Evolutionary conservation across 2,329 filamentous ascomycete species (phyloP).

Genomic region (Botrytis galanthina): DNA sequence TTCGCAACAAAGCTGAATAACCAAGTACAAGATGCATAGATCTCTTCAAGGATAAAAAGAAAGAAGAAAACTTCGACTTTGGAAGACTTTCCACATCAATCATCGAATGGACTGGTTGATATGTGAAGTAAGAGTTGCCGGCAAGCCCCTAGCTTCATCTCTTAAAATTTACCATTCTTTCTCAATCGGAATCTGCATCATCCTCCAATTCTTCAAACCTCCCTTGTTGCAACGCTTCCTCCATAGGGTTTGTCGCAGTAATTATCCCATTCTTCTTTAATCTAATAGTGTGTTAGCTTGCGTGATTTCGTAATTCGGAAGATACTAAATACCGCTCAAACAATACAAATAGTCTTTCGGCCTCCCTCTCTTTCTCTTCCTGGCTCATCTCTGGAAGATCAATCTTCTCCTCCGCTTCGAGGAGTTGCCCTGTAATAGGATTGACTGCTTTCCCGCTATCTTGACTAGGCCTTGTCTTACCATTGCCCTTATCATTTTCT

Average conservation of each 20-base stretch:
- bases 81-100: not conserved
- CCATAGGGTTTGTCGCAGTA: slow-evolving; percentile 35
- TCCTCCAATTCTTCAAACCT: slow-evolving; percentile 37
- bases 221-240: slow-evolving; percentile 32
- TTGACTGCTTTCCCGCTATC: slow-evolving; percentile 32
- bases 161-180: not conserved
- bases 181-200: slow-evolving; percentile 34
- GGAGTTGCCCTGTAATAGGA: slow-evolving; percentile 36
- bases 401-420: slow-evolving; percentile 38
- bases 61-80: not conserved
- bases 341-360: slow-evolving; percentile 38
- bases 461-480: slow-evolving; percentile 31
- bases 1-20: not conserved
- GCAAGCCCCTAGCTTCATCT: not conserved
- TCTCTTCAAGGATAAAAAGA: not conserved
- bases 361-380: slow-evolving; percentile 85
- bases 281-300: slow-evolving; percentile 25
- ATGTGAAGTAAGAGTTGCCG: not conserved
- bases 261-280: slow-evolving; percentile 37
- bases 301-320: not conserved
- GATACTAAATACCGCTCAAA: slow-evolving; percentile 35
- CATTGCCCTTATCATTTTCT: slow-evolving; percentile 23
- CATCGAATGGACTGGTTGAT: not conserved
- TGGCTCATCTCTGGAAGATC: slow-evolving; percentile 74
- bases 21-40: not conserved